Evolutionary conservation across 2,329 filamentous ascomycete species (phyloP).

Genomic region (Cercospora canescens): DNA sequence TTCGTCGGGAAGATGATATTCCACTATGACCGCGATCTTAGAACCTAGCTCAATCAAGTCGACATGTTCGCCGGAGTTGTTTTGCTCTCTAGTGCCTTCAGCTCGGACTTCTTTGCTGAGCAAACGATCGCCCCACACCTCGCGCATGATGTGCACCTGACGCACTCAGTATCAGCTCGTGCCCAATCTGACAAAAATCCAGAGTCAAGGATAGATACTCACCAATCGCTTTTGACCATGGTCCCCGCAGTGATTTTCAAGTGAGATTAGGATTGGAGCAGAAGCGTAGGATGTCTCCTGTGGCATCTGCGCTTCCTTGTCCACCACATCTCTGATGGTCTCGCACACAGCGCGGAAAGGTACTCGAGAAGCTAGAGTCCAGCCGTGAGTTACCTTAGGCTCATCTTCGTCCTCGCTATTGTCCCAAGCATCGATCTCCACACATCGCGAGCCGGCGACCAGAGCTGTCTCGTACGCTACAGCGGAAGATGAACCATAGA

Average conservation of each 20-base stretch:
- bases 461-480: slow-evolving; percentile 65
- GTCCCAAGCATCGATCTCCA: slow-evolving; percentile 75
- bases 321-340: slow-evolving; percentile 62
- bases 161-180: slow-evolving; percentile 27
- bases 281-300: slow-evolving; percentile 43
- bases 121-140: slow-evolving; percentile 62
- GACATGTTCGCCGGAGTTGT: slow-evolving; percentile 55
- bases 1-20: slow-evolving; percentile 62
- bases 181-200: too few relatives aligned
- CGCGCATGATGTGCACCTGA: slow-evolving; percentile 65
- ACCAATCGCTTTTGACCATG: slow-evolving; percentile 56
- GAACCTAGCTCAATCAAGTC: slow-evolving; percentile 59
- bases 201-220: not conserved
- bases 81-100: slow-evolving; percentile 58
- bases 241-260: slow-evolving; percentile 66
- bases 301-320: slow-evolving; percentile 56
- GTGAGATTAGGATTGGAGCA: slow-evolving; percentile 63
- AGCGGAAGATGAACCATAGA: slow-evolving; percentile 63
- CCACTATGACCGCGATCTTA: slow-evolving; percentile 67
- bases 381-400: slow-evolving; percentile 71
- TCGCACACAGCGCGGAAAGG: slow-evolving; percentile 66
- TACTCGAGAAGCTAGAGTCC: slow-evolving; percentile 66
- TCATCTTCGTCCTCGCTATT: slow-evolving; percentile 60
- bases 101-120: slow-evolving; percentile 59
- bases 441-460: slow-evolving; percentile 64